These are phyloP conservation scores for Pachysandra terminalis DNA, from an alignment of 164 flowering plant genomes.

Conservation along the genomic window DNA sequence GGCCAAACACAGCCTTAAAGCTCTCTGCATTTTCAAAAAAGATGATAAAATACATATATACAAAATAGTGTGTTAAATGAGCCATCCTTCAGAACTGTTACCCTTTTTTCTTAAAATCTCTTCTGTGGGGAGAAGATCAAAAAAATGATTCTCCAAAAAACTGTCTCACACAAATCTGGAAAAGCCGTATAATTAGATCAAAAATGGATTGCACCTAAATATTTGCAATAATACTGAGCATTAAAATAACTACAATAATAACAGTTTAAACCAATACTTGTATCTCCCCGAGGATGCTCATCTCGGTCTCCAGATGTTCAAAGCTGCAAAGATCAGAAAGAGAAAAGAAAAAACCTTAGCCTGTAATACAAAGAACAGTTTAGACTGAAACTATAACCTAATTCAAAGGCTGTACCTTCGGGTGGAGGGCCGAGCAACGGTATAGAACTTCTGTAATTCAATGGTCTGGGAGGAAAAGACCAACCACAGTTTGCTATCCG, in stretches of 20 bases:
- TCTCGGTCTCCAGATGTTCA: slow-evolving; percentile 69
- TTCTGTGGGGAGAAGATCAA: background rate
- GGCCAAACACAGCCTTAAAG: too few species aligned
- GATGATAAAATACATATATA: slow-evolving; percentile 41
- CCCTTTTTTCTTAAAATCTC: slow-evolving; percentile 6
- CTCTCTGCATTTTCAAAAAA: slow-evolving; percentile 38
- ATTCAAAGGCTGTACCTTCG: slow-evolving; percentile 34
- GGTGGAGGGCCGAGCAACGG: slow-evolving; percentile 48
- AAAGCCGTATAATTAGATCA: slow-evolving; percentile 26
- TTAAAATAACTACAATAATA: background rate
- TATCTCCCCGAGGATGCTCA: slow-evolving; percentile 19
- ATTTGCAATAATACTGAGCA: background rate
- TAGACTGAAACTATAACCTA: background rate
- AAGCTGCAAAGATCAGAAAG: slow-evolving; percentile 43
- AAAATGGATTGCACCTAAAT: slow-evolving; percentile 23
- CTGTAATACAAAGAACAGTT: background rate
- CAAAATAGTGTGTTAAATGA: slow-evolving; percentile 14
- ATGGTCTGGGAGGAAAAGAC: slow-evolving; percentile 49
- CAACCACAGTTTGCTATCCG: slow-evolving; percentile 45
- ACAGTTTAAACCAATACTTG: slow-evolving; percentile 13
- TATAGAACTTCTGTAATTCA: slow-evolving; percentile 46
- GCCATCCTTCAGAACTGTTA: slow-evolving; percentile 5
- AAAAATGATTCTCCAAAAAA: slow-evolving; percentile 13
- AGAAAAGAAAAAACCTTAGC: slow-evolving; percentile 4
- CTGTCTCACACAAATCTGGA: slow-evolving; percentile 13